Evolutionary conservation across 2,329 filamentous ascomycete genomes (phyloP).

Genomic region (Ceratocystis eucalypticola): DNA sequence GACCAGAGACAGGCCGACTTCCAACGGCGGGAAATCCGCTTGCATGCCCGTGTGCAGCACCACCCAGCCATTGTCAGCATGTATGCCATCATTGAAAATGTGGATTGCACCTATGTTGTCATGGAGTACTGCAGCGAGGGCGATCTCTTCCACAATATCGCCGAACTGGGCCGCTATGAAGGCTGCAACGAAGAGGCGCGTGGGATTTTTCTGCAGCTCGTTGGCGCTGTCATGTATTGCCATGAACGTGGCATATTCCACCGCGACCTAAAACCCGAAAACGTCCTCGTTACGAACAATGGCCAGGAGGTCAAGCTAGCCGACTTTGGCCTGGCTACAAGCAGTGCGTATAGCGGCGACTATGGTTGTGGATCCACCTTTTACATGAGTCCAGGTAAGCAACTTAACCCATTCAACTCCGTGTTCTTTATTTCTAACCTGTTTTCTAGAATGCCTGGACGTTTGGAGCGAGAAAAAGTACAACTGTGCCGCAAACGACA

Average conservation of each 20-base stretch:
- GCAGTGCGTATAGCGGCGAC: conserved; percentile 71
- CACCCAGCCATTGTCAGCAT: conserved; percentile 91
- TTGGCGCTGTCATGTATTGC: conserved; percentile 94
- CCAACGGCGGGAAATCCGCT: conserved; percentile 81
- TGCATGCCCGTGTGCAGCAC: conserved; percentile 77
- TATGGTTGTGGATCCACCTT: conserved; percentile 97
- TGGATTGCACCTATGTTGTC: conserved; percentile 89
- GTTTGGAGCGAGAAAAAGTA: conserved; percentile 66
- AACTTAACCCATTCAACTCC: conserved; percentile 20
- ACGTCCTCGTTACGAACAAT: conserved; percentile 80
- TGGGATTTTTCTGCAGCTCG: conserved; percentile 80
- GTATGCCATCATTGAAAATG: conserved; percentile 80
- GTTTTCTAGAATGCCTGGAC: conserved; percentile 66
- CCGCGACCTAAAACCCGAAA: conserved; percentile 94
- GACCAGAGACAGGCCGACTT: conserved; percentile 78
- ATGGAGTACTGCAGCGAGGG: conserved; percentile 95
- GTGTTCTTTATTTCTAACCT: conserved; percentile 23
- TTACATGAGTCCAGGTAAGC: conserved; percentile 96
- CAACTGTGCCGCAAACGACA: conserved; percentile 84
- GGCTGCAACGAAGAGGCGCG: conserved; percentile 82
- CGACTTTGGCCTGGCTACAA: conserved; percentile 91
- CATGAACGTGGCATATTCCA: conserved; percentile 91
- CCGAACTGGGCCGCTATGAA: conserved; percentile 83
- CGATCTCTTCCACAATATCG: conserved; percentile 95
- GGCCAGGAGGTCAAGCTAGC: conserved; percentile 88